Percentiles rank a stretch among this genome's conserved stretches.
These are phyloP conservation scores for Rhododendron vialii DNA, from an alignment of 148 eudicot genomes.

Conservation along the genomic window DNA sequence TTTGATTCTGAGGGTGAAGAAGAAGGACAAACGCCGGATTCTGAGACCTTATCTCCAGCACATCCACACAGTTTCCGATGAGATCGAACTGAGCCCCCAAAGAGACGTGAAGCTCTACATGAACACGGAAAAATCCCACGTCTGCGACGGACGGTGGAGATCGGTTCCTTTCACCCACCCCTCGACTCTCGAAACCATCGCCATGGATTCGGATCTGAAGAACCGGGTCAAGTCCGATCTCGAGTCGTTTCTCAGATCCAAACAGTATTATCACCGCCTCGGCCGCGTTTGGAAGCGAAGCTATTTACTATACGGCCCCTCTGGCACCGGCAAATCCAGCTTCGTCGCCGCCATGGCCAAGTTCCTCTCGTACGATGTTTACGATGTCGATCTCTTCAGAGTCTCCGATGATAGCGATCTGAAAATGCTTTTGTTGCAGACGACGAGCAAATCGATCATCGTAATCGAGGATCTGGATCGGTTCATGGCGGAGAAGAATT, in stretches of 20 bases:
- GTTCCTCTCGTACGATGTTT: constrained; percentile 57
- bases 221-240: constrained; percentile 54
- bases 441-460: constrained; percentile 47
- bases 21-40: constrained; percentile 67
- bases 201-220: constrained; percentile 68
- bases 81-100: constrained; percentile 33
- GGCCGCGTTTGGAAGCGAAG: constrained; percentile 92
- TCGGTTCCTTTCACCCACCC: constrained; percentile 72
- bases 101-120: constrained; percentile 39
- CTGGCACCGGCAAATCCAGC: constrained; percentile 94
- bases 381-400: constrained; percentile 59
- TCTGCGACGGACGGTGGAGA: constrained; percentile 42
- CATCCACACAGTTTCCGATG: constrained; percentile 57
- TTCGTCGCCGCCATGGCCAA: constrained; percentile 81
- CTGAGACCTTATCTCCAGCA: constrained; percentile 70
- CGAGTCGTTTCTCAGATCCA: constrained; percentile 62
- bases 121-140: constrained; percentile 11
- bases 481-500: constrained; percentile 17
- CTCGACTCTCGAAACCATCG: constrained; percentile 62
- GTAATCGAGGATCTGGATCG: constrained; percentile 75
- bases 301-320: constrained; percentile 81
- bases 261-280: constrained; percentile 62
- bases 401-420: constrained; percentile 58
- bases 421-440: constrained; percentile 50
- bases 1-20: constrained; percentile 51